These are phyloP conservation scores for Pachyrhizus erosus DNA, from an alignment of 306 rosid genomes.

Conservation along the genomic window DNA sequence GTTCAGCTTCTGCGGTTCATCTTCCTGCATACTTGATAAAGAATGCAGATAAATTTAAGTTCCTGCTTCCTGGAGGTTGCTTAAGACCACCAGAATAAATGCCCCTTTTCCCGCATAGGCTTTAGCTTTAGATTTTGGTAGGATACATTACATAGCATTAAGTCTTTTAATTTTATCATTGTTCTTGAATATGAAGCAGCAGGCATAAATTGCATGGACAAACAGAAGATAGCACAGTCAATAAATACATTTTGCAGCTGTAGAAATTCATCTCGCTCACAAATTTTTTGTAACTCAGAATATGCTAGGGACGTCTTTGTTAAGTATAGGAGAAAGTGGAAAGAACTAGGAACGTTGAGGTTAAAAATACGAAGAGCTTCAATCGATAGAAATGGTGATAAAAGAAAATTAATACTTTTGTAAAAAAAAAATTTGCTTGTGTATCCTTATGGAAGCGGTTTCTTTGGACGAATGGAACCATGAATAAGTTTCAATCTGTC, in stretches of 20 bases:
- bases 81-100: slow-evolving; percentile 55
- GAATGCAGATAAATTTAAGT: slow-evolving; percentile 76
- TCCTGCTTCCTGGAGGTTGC: slow-evolving; percentile 96
- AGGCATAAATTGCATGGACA: not conserved
- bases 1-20: slow-evolving; percentile 84
- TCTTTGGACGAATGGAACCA: not conserved
- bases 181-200: slow-evolving; percentile 18
- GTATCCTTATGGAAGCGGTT: not conserved
- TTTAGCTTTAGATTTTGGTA: slow-evolving; percentile 35
- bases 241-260: not conserved
- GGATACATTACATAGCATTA: slow-evolving; percentile 9
- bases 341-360: not conserved
- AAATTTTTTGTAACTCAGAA: not conserved
- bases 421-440: not conserved
- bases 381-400: not conserved
- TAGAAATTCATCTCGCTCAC: not conserved
- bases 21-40: slow-evolving; percentile 83
- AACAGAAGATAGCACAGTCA: not conserved
- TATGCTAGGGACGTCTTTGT: not conserved
- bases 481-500: not conserved
- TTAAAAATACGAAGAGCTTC: not conserved
- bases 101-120: slow-evolving; percentile 13
- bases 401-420: not conserved
- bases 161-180: not conserved
- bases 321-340: not conserved